These are phyloP conservation scores for Teratosphaeria epicoccoides DNA, from an alignment of 2,329 filamentous ascomycete species.

Conservation along the genomic window DNA sequence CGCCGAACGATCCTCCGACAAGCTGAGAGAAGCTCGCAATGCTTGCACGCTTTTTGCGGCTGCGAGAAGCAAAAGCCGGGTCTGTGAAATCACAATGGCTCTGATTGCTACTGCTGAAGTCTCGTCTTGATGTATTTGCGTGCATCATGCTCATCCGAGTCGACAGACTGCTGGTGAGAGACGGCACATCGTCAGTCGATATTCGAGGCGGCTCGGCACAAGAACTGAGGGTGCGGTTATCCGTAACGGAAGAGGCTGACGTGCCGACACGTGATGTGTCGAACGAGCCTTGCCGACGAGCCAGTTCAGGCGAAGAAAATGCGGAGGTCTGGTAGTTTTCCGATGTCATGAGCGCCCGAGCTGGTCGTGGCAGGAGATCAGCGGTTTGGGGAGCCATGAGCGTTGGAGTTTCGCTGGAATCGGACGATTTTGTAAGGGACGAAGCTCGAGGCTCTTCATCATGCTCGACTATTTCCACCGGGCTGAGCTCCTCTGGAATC, in stretches of 20 bases:
- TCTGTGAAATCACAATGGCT: slow-evolving; percentile 31
- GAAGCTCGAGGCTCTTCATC: slow-evolving; percentile 39
- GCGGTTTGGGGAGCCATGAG: slow-evolving; percentile 26
- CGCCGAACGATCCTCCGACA: slow-evolving; percentile 61
- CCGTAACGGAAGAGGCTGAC: slow-evolving; percentile 61
- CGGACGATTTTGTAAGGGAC: slow-evolving; percentile 40
- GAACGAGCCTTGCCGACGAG: slow-evolving; percentile 53
- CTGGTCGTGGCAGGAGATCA: slow-evolving; percentile 28
- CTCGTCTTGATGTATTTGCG: slow-evolving; percentile 23
- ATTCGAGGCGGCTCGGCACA: slow-evolving; percentile 59
- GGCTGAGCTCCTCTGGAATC: slow-evolving; percentile 26
- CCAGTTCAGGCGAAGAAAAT: slow-evolving; percentile 53
- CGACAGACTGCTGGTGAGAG: slow-evolving; percentile 64
- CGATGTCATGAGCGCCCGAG: slow-evolving; percentile 51
- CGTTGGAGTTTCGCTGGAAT: slow-evolving; percentile 35
- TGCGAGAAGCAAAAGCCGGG: slow-evolving; percentile 28
- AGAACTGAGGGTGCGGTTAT: slow-evolving; percentile 61
- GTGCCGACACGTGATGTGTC: slow-evolving; percentile 65
- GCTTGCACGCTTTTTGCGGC: slow-evolving; percentile 62
- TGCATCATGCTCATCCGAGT: slow-evolving; percentile 63
- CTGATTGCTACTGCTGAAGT: slow-evolving; percentile 25
- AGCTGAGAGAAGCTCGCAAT: slow-evolving; percentile 67
- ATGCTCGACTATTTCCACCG: slow-evolving; percentile 36
- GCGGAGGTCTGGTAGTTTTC: slow-evolving; percentile 49
- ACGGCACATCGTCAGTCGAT: slow-evolving; percentile 64